Evolutionary conservation across 2,329 filamentous ascomycete species (phyloP), one percentile per base, ranked within the genome.

Genomic region (Mycosphaerella sp.): DNA sequence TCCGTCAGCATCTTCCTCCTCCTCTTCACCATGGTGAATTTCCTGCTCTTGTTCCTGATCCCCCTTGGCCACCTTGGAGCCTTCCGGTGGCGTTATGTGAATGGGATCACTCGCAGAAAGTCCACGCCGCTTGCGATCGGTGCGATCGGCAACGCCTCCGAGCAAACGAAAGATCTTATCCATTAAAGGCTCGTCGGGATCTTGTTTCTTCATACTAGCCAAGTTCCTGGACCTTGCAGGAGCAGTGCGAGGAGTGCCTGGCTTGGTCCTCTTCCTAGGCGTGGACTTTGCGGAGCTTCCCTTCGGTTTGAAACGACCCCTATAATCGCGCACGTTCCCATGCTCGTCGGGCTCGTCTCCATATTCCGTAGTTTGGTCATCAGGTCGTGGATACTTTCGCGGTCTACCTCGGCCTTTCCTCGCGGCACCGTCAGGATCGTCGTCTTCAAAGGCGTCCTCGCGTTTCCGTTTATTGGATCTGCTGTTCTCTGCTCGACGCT

Each of bases 401-500:
- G 61, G 59, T 37, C 60, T 52, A 18, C 58, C 61, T 10, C 18
- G 35, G 16, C 35, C 8, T 17, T 44, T 52, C 14, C 34, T 48
- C 36, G 30, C 16, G 30, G 36, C 30, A 12, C 9, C 2, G 13
- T 27, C 30, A 30, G 40, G 34, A 14, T 47, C 48, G 25, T 30
- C 21, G 16, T 52, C 45, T 28, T 53, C 36, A 6, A 49, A 48
- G 14, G 51, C 51, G 14, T 41, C 50, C n/a, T 54, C 46, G n/a
- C 57, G 53, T 50, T 61, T 62, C 53, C 60, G 45, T 54, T 59
- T 55, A 49, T 50, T 51, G 30, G 49, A 35, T 28, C 40, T 36
- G 32, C 44, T 55, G 21, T 39, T 14, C n/a, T 41, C 45, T 10
- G 48, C 27, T 17, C 30, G 28, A 7, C 41, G 54, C n/a, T 30